Evolutionary conservation across 1,284 basidiomycete species (phyloP).

Genomic region (Ustilago lituana): DNA sequence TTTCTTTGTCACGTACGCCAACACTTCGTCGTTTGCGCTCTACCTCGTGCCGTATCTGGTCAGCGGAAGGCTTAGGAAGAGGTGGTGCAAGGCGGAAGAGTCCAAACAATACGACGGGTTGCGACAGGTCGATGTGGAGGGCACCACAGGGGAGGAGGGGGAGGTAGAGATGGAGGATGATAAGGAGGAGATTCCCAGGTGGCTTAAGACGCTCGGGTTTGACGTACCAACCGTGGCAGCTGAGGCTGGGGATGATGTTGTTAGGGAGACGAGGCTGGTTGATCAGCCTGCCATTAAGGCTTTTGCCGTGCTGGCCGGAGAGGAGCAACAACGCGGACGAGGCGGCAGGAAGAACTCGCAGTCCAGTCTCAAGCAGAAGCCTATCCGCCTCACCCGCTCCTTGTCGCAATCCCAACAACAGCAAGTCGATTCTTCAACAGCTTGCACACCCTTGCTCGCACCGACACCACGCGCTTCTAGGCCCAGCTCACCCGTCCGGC

Average conservation of each 20-base stretch:
- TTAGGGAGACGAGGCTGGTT: not conserved
- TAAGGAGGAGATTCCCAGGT: constrained; percentile 24
- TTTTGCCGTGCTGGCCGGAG: constrained; percentile 16
- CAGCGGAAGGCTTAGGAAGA: constrained; percentile 12
- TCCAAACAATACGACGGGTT: constrained; percentile 8
- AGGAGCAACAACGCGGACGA: constrained; percentile 22
- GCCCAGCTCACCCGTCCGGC: constrained; percentile 32
- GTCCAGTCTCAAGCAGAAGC: constrained; percentile 20
- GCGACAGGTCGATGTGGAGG: constrained; percentile 15
- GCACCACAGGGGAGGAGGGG: not conserved
- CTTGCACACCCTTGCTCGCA: constrained; percentile 29
- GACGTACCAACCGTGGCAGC: constrained; percentile 37
- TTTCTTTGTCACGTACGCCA: constrained; percentile 79
- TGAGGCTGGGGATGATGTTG: not conserved
- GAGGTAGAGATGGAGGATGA: constrained; percentile 20
- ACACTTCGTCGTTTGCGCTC: constrained; percentile 85
- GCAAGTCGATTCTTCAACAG: constrained; percentile 30
- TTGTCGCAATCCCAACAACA: constrained; percentile 12
- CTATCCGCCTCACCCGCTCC: constrained; percentile 24
- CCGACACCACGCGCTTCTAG: constrained; percentile 19
- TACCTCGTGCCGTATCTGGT: constrained; percentile 80
- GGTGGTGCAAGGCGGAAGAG: constrained; percentile 25
- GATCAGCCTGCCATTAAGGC: constrained; percentile 25
- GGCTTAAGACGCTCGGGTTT: constrained; percentile 59
- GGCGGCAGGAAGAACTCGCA: constrained; percentile 6